Evolutionary conservation across 129 eudicot species (phyloP), one percentile per base, ranked within the genome.

Genomic region (Logfia minima): DNA sequence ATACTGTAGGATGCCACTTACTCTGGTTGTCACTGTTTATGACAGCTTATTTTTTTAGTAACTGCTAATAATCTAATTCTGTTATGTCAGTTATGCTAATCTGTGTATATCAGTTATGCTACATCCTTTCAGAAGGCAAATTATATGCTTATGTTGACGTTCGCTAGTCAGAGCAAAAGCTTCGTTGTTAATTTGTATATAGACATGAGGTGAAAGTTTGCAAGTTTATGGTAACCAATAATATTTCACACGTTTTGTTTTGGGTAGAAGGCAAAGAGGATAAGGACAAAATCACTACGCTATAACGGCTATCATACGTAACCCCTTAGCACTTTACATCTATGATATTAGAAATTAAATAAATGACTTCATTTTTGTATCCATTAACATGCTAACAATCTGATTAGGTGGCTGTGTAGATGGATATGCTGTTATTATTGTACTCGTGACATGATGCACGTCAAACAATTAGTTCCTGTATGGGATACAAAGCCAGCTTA

Each of bases 151-250:
- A 17, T 66, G 52, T 66, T 18, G 51, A 66, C 45, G 7, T 19
- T 68, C 14, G 51, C 72, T 34, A 21, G 31, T 21, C 8, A 17
- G 72, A 21, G 48, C 72, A 35, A 68, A 37, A 45, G 22, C 55
- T 68, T 37, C 16, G 48, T 68, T 68, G 17, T 45, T 45, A 3
- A 68, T 31, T 68, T 68, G 72, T 35, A 21, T 68, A 68, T 21
- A 68, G 6, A 43, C 5, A 0, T 19, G 6, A 68, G 18, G 22
- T 70, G 74, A 70, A 70, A 43, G 32, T 11, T 45, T 45, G 18
- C 1, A 70, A 10, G 55, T 43, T 61, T 24, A 24, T 61, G 5
- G 34, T 24, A 61, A 61, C 3, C 18, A 45, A 45, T 45, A 45
- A 45, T 45, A 14, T 45, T 45, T 21, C n/a, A 2, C 31, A 61